Evolutionary conservation across 495 filamentous ascomycete species (phyloP), one percentile per base, ranked within the genome.

Genomic region (Thozetella sp.): DNA sequence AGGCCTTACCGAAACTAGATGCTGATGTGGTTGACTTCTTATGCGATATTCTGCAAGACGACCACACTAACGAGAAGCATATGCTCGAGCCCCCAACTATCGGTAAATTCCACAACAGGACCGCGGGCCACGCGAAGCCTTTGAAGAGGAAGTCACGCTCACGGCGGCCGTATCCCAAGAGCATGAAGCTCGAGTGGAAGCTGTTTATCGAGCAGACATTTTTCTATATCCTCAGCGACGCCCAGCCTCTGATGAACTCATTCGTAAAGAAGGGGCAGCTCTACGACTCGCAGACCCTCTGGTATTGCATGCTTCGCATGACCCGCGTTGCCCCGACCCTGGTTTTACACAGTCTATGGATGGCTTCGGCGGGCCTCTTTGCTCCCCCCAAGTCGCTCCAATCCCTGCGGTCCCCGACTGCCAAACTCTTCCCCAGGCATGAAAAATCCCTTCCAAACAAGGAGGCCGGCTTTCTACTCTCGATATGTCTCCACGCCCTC

Each of bases 281-380:
- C 6, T 72, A 80, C 51, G 80, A 84, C 57, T 83, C 80, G 0
- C 80, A 83, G 54, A 77, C 77, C 17, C 66, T 71, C 25, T 83
- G 77, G 77, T 83, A 79, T 56, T 78, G 76, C 55, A 83, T 83
- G 80, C 59, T 81, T 40, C 75, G 74, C 57, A 65, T 82, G 66
- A 87, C 78, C 40, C 77, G 74, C 54, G 71, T 73, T 53, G 77
- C 70, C 15, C 83, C 76, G 27, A 81, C 67, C 45, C 72, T 92
- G 55, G 81, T 92, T 0, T 86, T 92, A 53, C 83, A 93, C 63
- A 92, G 89, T 59, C 72, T 97, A 3, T 96, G 93, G 92, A 80
- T 80, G 66, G 83, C 88, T 9, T 69, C 88, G n/a, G 86, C 86
- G 22, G 76, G 80, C 34, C 72, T 94, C 13, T 94, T 92, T 66